A percentile compares a stretch with the other conserved stretches of the same genome.
Conservation (phyloP, 73 alveolate species). For the Tetrahymena malaccensis region DNA sequence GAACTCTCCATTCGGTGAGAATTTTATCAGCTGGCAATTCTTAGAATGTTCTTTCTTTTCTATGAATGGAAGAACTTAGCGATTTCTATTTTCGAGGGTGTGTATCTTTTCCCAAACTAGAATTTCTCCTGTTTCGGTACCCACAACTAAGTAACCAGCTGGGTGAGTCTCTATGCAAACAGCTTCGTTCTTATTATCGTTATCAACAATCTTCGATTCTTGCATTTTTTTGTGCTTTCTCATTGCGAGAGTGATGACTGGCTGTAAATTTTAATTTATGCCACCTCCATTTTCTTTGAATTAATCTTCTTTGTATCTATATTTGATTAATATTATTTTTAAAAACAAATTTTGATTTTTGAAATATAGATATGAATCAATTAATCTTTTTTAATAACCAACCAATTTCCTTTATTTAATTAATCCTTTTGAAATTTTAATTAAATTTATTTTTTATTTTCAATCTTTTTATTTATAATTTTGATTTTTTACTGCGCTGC, state of each 20-base stretch:
- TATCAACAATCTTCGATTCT: not conserved
- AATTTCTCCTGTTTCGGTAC: conserved; percentile 36
- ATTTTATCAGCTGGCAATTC: conserved; percentile 11
- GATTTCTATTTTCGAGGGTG: not conserved
- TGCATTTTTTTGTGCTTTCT: not conserved
- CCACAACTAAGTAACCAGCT: conserved; percentile 32
- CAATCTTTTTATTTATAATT: not conserved
- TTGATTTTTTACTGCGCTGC: not conserved
- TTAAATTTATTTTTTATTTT: too few relatives aligned
- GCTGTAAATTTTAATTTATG: not conserved
- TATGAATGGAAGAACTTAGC: not conserved
- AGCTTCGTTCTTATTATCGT: not conserved
- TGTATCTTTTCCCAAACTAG: conserved; percentile 26
- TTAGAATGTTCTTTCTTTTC: conserved; percentile 31
- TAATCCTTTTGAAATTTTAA: too few relatives aligned
- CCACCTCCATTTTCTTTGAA: not conserved
- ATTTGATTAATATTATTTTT: not conserved
- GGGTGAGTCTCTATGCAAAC: conserved; percentile 31
- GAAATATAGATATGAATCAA: not conserved
- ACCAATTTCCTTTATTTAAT: not conserved
- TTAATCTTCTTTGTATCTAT: not conserved
- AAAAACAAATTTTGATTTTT: not conserved
- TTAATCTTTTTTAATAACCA: not conserved
- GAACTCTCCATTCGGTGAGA: conserved; percentile 15
- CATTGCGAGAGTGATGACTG: not conserved